Evolutionary conservation across 192 early-diverging fungal species (phyloP).

Genomic region (Umbelopsis sp.): DNA sequence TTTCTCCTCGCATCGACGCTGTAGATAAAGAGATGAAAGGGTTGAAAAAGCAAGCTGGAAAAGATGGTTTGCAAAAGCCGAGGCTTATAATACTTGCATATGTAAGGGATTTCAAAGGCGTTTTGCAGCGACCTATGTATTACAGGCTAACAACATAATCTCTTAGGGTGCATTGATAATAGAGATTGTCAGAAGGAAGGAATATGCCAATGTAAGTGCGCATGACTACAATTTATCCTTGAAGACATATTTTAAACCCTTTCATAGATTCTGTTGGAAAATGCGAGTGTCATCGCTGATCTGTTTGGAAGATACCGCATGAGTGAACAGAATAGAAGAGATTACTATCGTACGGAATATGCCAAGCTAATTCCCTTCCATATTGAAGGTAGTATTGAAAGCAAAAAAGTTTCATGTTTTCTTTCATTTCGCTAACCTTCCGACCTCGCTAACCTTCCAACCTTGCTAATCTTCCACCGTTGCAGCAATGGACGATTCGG

Average conservation of each 20-base stretch:
- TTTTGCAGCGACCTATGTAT: too few species aligned
- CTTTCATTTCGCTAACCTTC: neutral
- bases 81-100: slow-evolving; percentile 53
- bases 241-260: neutral
- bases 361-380: slow-evolving; percentile 25
- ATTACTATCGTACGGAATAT: slow-evolving; percentile 26
- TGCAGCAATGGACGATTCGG: slow-evolving; percentile 41
- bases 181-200: slow-evolving; percentile 56
- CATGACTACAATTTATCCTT: neutral
- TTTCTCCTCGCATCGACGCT: slow-evolving; percentile 21
- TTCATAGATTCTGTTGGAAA: slow-evolving; percentile 27
- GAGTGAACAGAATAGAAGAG: slow-evolving; percentile 32
- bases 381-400: slow-evolving; percentile 19
- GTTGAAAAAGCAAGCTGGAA: slow-evolving; percentile 35
- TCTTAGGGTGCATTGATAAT: slow-evolving; percentile 44
- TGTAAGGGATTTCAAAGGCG: slow-evolving; percentile 26
- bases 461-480: neutral
- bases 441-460: neutral
- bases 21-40: slow-evolving; percentile 16
- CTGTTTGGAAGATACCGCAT: slow-evolving; percentile 24
- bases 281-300: slow-evolving; percentile 30
- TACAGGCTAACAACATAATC: too few species aligned
- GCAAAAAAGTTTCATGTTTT: neutral
- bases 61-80: slow-evolving; percentile 41
- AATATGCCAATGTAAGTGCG: slow-evolving; percentile 45